Evolutionary conservation across 2,329 filamentous ascomycete species (phyloP), one percentile per base, ranked within the genome.

Genomic region (Piedraia hortae): DNA sequence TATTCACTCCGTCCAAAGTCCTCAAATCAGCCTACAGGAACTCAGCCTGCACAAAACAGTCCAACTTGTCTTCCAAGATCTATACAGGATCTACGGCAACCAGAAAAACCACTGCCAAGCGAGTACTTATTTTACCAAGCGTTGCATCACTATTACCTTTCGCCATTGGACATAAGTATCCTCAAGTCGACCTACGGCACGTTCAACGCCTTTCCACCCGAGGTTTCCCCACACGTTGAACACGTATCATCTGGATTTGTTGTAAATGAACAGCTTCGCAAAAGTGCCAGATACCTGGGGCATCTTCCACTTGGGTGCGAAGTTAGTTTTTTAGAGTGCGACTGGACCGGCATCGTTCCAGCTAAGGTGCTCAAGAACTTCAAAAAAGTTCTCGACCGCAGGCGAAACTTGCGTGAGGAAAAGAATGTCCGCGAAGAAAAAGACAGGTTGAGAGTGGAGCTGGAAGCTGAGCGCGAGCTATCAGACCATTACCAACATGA

Each of bases 261-360:
- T 4, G 64, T 91, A 4, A 78, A 91, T 33, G 78, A 90, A 36
- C 66, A 69, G 9, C 45, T 90, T 23, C 64, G 80, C 20, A 78
- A 72, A 39, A 62, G 77, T 14, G 67, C 74, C 24, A 89, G 85
- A 41, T 91, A 90, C 32, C 57, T 91, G 3, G 63, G 64, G 1
- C 80, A 91, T 43, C 55, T 91, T 4, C 80, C 80, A 0, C 66
- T 72, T 22, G 80, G 80, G n/a, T 90, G 78, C 41, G 70, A 89
- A 32, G 73, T 91, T 18, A 77, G 59, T 32, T 90, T 90, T 36
- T 46, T 91, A 1, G 80, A 91, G 46, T 91, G 80, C 38, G 78
- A 91, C 42, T 91, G 80, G 80, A 78, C 74, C 3, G 78, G 89
- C 32, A 73, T 85, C 16, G 73, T 91, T 4, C 58, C 65, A 3